Conservation (phyloP, 2,329 filamentous ascomycete genomes). For the Pyricularia sp. region DNA sequence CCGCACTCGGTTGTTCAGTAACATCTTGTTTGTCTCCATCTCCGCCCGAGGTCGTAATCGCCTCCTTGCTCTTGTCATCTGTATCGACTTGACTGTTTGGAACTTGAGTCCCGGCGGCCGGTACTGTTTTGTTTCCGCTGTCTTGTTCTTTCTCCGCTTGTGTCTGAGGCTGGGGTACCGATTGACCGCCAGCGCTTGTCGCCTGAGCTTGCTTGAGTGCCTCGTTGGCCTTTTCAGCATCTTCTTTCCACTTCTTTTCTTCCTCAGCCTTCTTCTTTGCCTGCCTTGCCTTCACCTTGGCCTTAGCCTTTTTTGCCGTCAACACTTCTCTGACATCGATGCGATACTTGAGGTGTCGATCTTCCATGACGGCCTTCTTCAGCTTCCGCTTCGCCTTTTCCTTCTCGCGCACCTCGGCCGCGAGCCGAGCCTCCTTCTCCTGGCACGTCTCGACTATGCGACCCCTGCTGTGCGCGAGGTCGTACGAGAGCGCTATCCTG, state of each 20-base stretch:
- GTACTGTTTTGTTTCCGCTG: not conserved
- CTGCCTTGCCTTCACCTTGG: slow-evolving; percentile 19
- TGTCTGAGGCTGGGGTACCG: not conserved
- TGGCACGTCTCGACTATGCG: slow-evolving; percentile 39
- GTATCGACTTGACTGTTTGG: not conserved
- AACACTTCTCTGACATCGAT: slow-evolving; percentile 27
- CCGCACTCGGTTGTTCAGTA: not conserved
- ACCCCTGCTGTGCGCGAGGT: slow-evolving; percentile 51
- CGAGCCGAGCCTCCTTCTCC: slow-evolving; percentile 34
- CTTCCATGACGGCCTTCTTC: slow-evolving; percentile 30
- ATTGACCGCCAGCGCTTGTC: slow-evolving; percentile 17
- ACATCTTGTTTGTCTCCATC: not conserved
- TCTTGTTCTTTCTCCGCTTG: not conserved
- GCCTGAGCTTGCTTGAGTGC: slow-evolving; percentile 21
- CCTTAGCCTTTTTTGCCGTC: slow-evolving; percentile 24
- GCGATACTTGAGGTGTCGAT: slow-evolving; percentile 22
- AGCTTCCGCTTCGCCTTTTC: slow-evolving; percentile 41
- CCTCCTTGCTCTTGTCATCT: not conserved
- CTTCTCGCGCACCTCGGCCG: slow-evolving; percentile 32
- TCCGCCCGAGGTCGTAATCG: not conserved
- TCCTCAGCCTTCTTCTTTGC: slow-evolving; percentile 19
- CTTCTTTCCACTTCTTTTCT: slow-evolving; percentile 7
- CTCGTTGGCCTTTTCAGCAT: slow-evolving; percentile 11
- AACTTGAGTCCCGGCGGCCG: not conserved
- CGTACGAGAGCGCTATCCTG: slow-evolving; percentile 48